Base-by-base conservation (phyloP, 495 filamentous ascomycete genomes). In the Penicillium egyptiacum region DNA sequence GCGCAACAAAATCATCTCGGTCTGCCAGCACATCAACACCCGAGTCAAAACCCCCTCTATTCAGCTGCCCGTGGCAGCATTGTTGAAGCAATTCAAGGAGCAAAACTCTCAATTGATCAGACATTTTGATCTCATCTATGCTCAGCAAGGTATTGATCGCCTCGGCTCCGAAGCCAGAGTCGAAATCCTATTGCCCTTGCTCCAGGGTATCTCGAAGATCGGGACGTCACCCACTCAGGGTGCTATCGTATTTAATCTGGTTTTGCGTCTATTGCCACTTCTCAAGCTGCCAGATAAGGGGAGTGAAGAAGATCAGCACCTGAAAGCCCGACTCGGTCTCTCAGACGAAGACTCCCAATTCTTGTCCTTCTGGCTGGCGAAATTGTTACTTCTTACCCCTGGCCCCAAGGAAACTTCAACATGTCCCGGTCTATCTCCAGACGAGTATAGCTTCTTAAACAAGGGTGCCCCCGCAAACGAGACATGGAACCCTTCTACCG, bases 81-180 rank as follows among this genome's bases (percentile, higher is more conserved):
- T 98, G 23, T 70, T 97, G 55, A 88, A 88, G 60, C 94, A 97
- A 67, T 97, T 93, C 79, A 97, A 96, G 65, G 86, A 87, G 22
- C 83, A 85, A 50, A 81, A 77, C 41, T 76, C 80, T 42, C 78
- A 88, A 2, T 80, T 96, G 7, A 81, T 98, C 49, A 84, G 88
- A 56, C 89, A 96, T 66, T 90, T 96, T 70, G 94, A 97, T 75
- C 70, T 98, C 50, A 76, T 88, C 30, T 96, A 95, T 70, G 86
- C 96, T 30, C 90, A 95, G 63, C 89, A 94, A 68, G 92, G 93
- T 33, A 77, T 97, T 42, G 80, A 83, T 41, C 84, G 92, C 25
- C 74, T 98, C 11, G 62, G 76, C 58, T 49, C 74, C n/a, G 64
- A 77, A 50, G 87, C 89, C 46, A 82, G 85, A 57, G 73, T 87